These are phyloP conservation scores for Rubus idaeus DNA, from an alignment of 306 rosid species.

Conservation along the genomic window DNA sequence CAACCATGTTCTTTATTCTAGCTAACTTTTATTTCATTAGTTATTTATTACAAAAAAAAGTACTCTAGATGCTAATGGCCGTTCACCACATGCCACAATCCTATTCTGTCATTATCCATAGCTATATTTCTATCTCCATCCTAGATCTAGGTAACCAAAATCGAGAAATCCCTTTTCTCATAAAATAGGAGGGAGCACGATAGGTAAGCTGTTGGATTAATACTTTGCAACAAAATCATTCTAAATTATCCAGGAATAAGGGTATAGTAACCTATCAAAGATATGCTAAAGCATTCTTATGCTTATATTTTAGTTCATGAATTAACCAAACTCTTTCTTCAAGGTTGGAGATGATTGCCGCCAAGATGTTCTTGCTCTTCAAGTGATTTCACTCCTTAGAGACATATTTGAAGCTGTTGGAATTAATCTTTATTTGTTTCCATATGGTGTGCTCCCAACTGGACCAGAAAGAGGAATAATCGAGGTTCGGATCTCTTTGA, in stretches of 20 bases:
- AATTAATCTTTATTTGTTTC: constrained; percentile 81
- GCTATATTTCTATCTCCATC: neutral
- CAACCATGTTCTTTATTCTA: neutral
- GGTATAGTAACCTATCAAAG: neutral
- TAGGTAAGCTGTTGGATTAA: neutral
- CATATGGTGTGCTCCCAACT: constrained; percentile 97
- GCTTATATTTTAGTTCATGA: constrained; percentile 19
- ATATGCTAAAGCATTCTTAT: neutral
- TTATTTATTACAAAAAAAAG: neutral
- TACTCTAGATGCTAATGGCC: neutral
- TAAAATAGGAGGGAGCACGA: neutral
- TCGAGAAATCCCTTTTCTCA: neutral
- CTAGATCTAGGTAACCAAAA: neutral
- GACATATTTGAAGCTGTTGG: constrained; percentile 95
- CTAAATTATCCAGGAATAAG: no score
- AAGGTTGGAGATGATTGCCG: constrained; percentile 99
- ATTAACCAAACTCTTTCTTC: constrained; percentile 34
- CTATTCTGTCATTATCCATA: neutral
- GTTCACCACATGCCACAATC: neutral
- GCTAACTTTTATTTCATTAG: neutral
- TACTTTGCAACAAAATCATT: neutral
- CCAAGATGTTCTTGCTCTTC: constrained; percentile 99
- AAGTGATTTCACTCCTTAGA: constrained; percentile 92
- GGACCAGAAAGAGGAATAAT: constrained; percentile 94
- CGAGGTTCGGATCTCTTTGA: constrained; percentile 54